A percentile compares a stretch with the other conserved stretches of the same genome.
phyloP scores from a whole-genome alignment of 371 early-diverging fungal species.

The Mortierella sp. region DNA sequence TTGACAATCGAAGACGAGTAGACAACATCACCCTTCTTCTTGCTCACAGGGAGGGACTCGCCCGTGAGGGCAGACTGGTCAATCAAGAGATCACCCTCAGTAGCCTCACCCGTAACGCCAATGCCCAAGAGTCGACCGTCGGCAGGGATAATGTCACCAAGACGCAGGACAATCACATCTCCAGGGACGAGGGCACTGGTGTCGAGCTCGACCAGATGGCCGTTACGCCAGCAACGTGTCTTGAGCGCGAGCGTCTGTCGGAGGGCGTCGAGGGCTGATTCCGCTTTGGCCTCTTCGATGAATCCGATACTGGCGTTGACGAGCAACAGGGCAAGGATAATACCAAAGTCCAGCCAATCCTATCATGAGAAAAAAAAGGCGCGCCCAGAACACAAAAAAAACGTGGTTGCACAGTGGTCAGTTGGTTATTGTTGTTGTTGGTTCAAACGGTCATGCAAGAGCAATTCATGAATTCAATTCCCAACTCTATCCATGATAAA shows the following conservation, averaged over 20 bases:
- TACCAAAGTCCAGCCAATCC: slow-evolving; percentile 90
- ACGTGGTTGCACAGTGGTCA: background rate
- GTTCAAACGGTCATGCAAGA: background rate
- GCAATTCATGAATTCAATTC: background rate
- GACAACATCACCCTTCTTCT: slow-evolving; percentile 82
- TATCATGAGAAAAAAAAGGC: slow-evolving; percentile 40
- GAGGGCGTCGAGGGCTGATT: slow-evolving; percentile 90
- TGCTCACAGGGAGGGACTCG: slow-evolving; percentile 90
- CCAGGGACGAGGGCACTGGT: slow-evolving; percentile 87
- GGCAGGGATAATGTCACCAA: slow-evolving; percentile 96
- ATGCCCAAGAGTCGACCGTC: slow-evolving; percentile 90
- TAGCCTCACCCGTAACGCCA: slow-evolving; percentile 81
- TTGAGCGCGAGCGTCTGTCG: slow-evolving; percentile 82
- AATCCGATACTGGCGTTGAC: slow-evolving; percentile 93
- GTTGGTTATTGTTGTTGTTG: background rate
- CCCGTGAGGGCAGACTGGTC: slow-evolving; percentile 98
- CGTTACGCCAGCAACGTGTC: slow-evolving; percentile 83
- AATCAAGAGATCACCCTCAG: slow-evolving; percentile 83
- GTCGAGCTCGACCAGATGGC: slow-evolving; percentile 83
- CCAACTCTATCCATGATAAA: background rate
- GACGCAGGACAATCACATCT: slow-evolving; percentile 88
- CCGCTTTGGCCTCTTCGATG: slow-evolving; percentile 91
- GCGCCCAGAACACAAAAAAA: background rate
- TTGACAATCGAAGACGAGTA: slow-evolving; percentile 89
- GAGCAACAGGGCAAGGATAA: slow-evolving; percentile 84